These are phyloP conservation scores for Lactifluus hygrophoroides DNA, from an alignment of 768 basidiomycete genomes.

Conservation along the genomic window DNA sequence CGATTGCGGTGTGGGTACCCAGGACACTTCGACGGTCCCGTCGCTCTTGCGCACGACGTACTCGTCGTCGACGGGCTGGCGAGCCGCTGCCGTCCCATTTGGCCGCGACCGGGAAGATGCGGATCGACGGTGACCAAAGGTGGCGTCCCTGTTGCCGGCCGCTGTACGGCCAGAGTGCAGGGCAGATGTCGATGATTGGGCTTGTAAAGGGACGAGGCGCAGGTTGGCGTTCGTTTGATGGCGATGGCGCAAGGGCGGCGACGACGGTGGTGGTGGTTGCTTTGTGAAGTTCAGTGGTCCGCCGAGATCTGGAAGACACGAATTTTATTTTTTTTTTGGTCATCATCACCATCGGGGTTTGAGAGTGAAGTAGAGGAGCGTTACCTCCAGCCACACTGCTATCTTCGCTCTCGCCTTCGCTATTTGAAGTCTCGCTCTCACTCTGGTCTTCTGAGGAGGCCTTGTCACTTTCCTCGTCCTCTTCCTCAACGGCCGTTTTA, in stretches of 20 bases:
- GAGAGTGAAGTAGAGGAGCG: not conserved
- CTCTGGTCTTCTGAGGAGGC: constrained; percentile 37
- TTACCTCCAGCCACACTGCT: constrained; percentile 36
- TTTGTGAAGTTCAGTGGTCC: not conserved
- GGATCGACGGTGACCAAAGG: constrained; percentile 62
- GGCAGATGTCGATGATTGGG: constrained; percentile 27
- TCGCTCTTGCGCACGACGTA: constrained; percentile 32
- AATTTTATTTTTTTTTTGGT: too few species aligned
- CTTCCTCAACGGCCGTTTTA: constrained; percentile 26
- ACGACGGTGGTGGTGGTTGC: not conserved
- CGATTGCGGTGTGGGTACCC: constrained; percentile 48
- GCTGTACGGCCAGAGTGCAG: constrained; percentile 24
- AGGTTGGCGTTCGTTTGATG: constrained; percentile 40
- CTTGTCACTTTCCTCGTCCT: constrained; percentile 80
- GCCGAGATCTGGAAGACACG: not conserved
- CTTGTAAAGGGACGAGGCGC: constrained; percentile 58
- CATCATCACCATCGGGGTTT: not conserved
- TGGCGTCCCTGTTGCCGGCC: constrained; percentile 38
- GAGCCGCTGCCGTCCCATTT: too few species aligned
- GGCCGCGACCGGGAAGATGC: constrained; percentile 21
- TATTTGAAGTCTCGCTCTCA: constrained; percentile 13
- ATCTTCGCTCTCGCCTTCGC: constrained; percentile 31
- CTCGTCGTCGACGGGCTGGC: constrained; percentile 2
- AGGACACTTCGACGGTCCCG: constrained; percentile 78
- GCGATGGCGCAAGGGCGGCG: constrained; percentile 23